These are phyloP conservation scores for Hymenoscyphus infarciens DNA, from an alignment of 2,329 filamentous ascomycete species.

Conservation along the genomic window DNA sequence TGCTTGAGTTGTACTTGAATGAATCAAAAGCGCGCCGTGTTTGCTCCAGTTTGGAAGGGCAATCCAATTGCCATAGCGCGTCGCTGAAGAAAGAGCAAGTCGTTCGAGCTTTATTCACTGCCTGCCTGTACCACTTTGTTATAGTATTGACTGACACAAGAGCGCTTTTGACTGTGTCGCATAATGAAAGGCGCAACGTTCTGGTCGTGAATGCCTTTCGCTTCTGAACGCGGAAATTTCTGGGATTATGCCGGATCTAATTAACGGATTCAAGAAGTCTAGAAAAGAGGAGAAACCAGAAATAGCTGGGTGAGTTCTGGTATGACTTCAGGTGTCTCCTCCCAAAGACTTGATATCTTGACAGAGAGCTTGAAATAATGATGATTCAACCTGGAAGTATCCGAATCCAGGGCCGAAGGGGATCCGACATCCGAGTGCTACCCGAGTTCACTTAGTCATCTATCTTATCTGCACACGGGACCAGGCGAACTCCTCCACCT, in stretches of 20 bases:
- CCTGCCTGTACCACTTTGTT: background rate
- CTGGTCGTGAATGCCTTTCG: background rate
- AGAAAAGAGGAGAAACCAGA: background rate
- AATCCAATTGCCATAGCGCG: background rate
- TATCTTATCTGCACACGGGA: constrained; percentile 3
- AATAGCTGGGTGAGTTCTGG: background rate
- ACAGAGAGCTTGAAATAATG: background rate
- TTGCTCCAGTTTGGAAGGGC: background rate
- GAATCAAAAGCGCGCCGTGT: background rate
- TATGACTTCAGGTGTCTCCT: background rate
- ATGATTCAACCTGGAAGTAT: background rate
- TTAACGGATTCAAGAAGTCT: background rate
- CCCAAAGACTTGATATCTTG: background rate
- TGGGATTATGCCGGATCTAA: background rate
- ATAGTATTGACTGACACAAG: background rate
- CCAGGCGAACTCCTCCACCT: constrained; percentile 1
- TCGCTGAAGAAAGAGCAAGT: background rate
- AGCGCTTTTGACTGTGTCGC: background rate
- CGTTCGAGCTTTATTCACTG: background rate
- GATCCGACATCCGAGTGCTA: background rate
- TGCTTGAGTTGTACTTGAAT: background rate
- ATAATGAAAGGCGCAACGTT: background rate
- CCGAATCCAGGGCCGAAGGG: background rate
- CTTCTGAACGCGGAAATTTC: background rate
- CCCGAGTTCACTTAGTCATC: background rate